Conservation (phyloP, 441 rosid genomes). For the Erodium moschatum region DNA sequence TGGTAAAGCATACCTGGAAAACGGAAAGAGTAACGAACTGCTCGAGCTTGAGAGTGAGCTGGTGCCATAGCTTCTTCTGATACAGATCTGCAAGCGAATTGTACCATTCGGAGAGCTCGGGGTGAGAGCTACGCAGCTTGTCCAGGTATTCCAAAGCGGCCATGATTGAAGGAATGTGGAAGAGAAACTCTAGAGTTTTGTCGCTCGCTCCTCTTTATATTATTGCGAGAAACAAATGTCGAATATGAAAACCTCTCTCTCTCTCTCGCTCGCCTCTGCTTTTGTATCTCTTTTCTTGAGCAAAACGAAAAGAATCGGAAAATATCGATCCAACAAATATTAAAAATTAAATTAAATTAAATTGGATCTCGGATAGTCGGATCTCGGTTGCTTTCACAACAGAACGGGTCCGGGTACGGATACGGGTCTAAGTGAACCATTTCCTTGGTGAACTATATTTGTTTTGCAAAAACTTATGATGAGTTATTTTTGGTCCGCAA, state of each 20-base stretch:
- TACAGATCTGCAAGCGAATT: conserved; percentile 76
- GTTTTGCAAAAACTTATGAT: too few relatives aligned
- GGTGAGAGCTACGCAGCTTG: conserved; percentile 45
- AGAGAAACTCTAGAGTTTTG: conserved; percentile 13
- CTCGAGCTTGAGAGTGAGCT: conserved; percentile 90
- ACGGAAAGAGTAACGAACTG: conserved; percentile 73
- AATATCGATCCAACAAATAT: not conserved
- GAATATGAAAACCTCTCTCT: conserved; percentile 10
- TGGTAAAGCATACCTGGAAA: conserved; percentile 45
- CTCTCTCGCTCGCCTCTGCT: not conserved
- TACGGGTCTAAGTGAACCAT: too few relatives aligned
- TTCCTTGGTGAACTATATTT: too few relatives aligned
- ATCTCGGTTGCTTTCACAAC: too few relatives aligned
- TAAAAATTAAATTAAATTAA: not conserved
- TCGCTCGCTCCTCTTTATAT: not conserved
- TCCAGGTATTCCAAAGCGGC: conserved; percentile 81
- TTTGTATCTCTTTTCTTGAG: conserved; percentile 36
- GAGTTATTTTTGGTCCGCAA: too few relatives aligned
- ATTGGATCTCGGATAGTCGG: not conserved
- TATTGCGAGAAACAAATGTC: not conserved
- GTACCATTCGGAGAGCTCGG: conserved; percentile 78
- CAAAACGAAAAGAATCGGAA: conserved; percentile 36
- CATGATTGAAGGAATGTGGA: conserved; percentile 28
- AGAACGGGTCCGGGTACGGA: too few relatives aligned
- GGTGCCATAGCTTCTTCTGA: conserved; percentile 95